A percentile compares a stretch with the other conserved stretches of the same genome.
These are phyloP conservation scores for Hypomontagnella monticulosa DNA, from an alignment of 495 filamentous ascomycete genomes.

Conservation along the genomic window DNA sequence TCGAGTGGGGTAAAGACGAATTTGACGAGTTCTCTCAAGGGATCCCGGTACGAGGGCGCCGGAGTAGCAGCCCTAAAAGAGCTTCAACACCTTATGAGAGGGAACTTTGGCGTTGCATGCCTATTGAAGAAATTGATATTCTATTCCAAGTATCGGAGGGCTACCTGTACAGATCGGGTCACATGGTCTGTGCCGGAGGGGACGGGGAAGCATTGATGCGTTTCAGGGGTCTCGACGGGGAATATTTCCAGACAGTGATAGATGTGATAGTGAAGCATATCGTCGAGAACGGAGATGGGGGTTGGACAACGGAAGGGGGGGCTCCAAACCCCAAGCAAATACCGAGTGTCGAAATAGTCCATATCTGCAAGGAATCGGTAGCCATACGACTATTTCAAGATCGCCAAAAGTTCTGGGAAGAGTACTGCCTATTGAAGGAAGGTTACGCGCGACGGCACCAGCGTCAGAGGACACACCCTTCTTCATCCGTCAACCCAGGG, in stretches of 20 bases:
- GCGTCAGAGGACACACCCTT: too few relatives aligned
- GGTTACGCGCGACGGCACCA: neutral
- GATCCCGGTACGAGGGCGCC: neutral
- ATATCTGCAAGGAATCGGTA: conserved; percentile 2
- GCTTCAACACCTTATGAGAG: neutral
- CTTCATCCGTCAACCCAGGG: neutral
- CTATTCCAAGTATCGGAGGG: neutral
- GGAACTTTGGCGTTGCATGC: conserved; percentile 2
- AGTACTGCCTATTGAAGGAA: neutral
- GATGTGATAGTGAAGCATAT: neutral
- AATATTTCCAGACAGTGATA: neutral
- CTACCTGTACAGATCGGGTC: neutral
- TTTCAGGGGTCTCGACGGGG: neutral
- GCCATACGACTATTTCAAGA: neutral
- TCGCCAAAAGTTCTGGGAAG: conserved; percentile 1
- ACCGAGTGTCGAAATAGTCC: conserved; percentile 14
- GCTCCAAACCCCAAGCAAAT: neutral
- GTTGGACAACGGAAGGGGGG: neutral
- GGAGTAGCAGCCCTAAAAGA: neutral
- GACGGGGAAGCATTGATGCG: neutral
- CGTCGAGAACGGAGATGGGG: neutral
- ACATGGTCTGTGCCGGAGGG: neutral
- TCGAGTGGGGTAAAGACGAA: neutral
- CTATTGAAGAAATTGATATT: conserved; percentile 1
- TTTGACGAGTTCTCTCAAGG: neutral